Evolutionary conservation across 75 land plant genomes (phyloP).

Genomic region (Adiantum capillusveneris): DNA sequence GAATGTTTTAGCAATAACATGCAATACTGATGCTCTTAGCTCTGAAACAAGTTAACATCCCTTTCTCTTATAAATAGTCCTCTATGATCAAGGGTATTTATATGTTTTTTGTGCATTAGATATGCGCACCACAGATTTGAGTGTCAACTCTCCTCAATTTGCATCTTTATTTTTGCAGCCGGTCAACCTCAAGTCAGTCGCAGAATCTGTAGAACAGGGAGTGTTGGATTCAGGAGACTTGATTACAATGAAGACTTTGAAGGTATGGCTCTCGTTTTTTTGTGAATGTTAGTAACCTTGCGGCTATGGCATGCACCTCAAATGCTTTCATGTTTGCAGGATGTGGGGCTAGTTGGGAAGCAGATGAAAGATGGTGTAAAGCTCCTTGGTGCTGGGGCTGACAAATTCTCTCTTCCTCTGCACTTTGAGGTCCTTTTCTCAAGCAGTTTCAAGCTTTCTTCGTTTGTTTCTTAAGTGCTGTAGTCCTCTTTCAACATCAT

Average conservation of each 20-base stretch:
- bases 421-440: constrained; percentile 67
- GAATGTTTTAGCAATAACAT: too few species aligned
- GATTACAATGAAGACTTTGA: constrained; percentile 91
- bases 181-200: constrained; percentile 62
- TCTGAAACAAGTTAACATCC: too few species aligned
- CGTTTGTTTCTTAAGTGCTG: too few species aligned
- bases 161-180: constrained; percentile 34
- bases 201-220: constrained; percentile 59
- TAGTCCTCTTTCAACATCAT: too few species aligned
- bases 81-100: too few species aligned
- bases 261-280: constrained; percentile 55
- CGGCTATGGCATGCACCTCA: neutral
- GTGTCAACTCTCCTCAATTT: too few species aligned
- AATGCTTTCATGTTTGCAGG: constrained; percentile 28
- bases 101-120: too few species aligned
- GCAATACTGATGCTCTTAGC: too few species aligned
- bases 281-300: too few species aligned
- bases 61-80: too few species aligned
- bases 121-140: too few species aligned
- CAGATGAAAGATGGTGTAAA: constrained; percentile 77
- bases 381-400: constrained; percentile 67
- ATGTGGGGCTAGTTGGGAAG: constrained; percentile 73
- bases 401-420: constrained; percentile 70
- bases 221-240: constrained; percentile 74
- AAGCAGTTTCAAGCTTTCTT: neutral